Percentiles rank a stretch among this genome's conserved stretches.
phyloP scores from a whole-genome alignment of 805 yeast species.

The Hanseniaspora guilliermondii region DNA sequence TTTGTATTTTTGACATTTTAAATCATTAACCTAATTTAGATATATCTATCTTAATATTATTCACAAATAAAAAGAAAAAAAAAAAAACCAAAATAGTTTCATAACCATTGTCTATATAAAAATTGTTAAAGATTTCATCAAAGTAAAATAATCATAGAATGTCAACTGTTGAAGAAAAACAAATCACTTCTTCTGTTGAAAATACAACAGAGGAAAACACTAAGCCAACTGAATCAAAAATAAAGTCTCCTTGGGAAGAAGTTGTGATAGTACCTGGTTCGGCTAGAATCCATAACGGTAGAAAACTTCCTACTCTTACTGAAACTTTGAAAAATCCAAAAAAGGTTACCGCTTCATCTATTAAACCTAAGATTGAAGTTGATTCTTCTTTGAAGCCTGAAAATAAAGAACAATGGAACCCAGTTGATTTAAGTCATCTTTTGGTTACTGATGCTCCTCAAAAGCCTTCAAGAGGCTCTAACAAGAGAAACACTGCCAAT shows the following conservation, averaged over 20 bases:
- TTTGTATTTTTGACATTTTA: too few species aligned
- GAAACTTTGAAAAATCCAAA: conserved; percentile 22
- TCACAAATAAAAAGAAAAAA: too few species aligned
- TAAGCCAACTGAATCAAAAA: conserved; percentile 28
- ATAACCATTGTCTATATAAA: too few species aligned
- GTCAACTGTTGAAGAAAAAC: conserved; percentile 1
- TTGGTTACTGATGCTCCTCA: neutral
- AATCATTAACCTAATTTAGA: too few species aligned
- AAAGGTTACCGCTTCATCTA: neutral
- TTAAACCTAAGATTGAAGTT: conserved; percentile 15
- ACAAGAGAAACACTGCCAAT: neutral
- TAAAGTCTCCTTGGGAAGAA: conserved; percentile 49
- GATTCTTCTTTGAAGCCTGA: conserved; percentile 6
- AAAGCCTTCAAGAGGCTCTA: neutral
- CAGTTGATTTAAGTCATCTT: conserved; percentile 10
- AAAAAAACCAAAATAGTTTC: too few species aligned
- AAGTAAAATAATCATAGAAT: neutral
- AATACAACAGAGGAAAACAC: neutral
- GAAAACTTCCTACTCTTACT: conserved; percentile 30
- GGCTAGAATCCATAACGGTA: conserved; percentile 21
- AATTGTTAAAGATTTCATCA: too few species aligned
- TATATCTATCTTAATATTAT: too few species aligned
- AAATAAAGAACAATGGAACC: conserved; percentile 2
- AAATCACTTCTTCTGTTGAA: neutral
- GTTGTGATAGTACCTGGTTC: conserved; percentile 18